Percentiles rank a stretch among this genome's conserved stretches.
Evolutionary conservation across 2,329 filamentous ascomycete species (phyloP).

Genomic region (Mariannaea elegans): DNA sequence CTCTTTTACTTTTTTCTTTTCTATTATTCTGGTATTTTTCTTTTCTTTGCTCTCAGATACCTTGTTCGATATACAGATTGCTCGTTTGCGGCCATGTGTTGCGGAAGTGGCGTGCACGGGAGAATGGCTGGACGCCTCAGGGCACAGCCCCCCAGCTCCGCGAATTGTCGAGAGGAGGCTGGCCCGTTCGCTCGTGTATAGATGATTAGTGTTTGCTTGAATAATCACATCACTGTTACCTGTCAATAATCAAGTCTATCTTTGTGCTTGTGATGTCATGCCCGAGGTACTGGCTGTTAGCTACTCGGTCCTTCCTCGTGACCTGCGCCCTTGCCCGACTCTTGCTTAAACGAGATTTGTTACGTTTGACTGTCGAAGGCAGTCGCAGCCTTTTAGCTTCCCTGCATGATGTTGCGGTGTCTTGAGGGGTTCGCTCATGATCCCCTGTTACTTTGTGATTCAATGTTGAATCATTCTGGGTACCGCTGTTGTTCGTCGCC

Average conservation of each 20-base stretch:
- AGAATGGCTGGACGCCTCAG: slow-evolving; percentile 23
- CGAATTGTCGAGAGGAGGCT: slow-evolving; percentile 40
- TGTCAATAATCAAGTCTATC: slow-evolving; percentile 26
- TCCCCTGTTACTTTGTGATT: too few species aligned
- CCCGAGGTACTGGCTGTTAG: too few species aligned
- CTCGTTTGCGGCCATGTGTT: slow-evolving; percentile 38
- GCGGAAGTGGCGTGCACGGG: slow-evolving; percentile 34
- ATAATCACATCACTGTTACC: slow-evolving; percentile 40
- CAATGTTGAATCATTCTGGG: not conserved
- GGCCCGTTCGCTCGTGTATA: slow-evolving; percentile 47
- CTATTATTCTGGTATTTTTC: slow-evolving; percentile 28
- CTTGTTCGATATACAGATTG: slow-evolving; percentile 67
- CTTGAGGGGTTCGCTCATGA: too few species aligned
- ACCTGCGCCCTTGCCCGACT: too few species aligned
- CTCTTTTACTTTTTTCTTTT: slow-evolving; percentile 34
- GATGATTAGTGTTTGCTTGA: slow-evolving; percentile 46
- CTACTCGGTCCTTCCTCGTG: too few species aligned
- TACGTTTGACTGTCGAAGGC: too few species aligned
- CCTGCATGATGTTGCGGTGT: not conserved
- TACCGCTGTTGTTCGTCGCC: not conserved
- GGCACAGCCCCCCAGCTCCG: slow-evolving; percentile 20
- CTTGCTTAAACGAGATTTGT: too few species aligned
- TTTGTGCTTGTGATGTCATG: not conserved
- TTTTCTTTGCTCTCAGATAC: slow-evolving; percentile 57
- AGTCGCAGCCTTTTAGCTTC: not conserved